Evolutionary conservation across 2,329 filamentous ascomycete genomes (phyloP).

Genomic region (Stagonosporopsis tanaceti): DNA sequence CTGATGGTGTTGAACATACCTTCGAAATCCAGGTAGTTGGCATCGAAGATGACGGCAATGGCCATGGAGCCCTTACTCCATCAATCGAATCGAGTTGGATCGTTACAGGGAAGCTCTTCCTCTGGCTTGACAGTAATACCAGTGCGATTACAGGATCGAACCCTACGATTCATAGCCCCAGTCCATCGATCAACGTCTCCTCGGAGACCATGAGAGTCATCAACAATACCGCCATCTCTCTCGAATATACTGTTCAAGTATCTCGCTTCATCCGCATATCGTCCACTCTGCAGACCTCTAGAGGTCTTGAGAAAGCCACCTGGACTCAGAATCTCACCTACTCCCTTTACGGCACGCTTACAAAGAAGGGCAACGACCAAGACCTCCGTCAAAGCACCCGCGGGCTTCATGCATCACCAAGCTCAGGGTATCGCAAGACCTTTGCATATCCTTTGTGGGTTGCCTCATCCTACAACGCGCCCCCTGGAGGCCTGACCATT

Average conservation of each 20-base stretch:
- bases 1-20: constrained; percentile 69
- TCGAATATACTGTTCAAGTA: constrained; percentile 67
- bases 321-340: constrained; percentile 69
- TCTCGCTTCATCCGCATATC: constrained; percentile 63
- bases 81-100: constrained; percentile 74
- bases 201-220: constrained; percentile 57
- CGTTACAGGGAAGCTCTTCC: constrained; percentile 79
- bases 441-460: constrained; percentile 70
- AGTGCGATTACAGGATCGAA: constrained; percentile 62
- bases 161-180: constrained; percentile 47
- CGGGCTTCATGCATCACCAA: constrained; percentile 56
- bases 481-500: constrained; percentile 56
- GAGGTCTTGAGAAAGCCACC: constrained; percentile 50
- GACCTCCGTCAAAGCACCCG: constrained; percentile 59
- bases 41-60: constrained; percentile 64
- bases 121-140: constrained; percentile 69
- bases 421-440: constrained; percentile 46
- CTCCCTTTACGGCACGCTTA: constrained; percentile 63
- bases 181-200: constrained; percentile 60
- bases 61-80: constrained; percentile 59
- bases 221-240: constrained; percentile 65
- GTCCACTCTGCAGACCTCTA: constrained; percentile 61
- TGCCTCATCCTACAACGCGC: constrained; percentile 59
- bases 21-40: constrained; percentile 75
- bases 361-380: constrained; percentile 64